Conservation (phyloP, 805 yeast species). For the Cyberlindnera euphorbiae region DNA sequence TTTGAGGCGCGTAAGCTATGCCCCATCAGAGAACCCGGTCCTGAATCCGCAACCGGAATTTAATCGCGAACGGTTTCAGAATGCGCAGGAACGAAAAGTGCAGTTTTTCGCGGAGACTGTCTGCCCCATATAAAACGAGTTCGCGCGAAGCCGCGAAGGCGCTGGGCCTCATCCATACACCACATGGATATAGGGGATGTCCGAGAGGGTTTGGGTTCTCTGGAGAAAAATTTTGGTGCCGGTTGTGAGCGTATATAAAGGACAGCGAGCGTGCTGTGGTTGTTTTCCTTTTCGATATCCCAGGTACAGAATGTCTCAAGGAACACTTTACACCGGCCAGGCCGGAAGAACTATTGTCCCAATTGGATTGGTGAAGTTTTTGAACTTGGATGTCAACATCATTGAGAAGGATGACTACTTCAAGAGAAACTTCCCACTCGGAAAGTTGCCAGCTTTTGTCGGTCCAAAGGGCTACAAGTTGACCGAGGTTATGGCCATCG, state of each 20-base stretch:
- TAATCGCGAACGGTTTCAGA: not conserved
- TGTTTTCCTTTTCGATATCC: too few species aligned
- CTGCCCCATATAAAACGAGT: constrained; percentile 7
- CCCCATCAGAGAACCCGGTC: too few species aligned
- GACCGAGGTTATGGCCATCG: constrained; percentile 63
- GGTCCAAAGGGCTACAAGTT: constrained; percentile 72
- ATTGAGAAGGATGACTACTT: constrained; percentile 33
- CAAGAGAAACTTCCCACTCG: constrained; percentile 55
- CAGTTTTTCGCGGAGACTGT: not conserved
- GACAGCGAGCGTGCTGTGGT: too few species aligned
- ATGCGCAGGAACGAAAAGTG: not conserved
- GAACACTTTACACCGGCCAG: constrained; percentile 51
- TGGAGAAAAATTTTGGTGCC: too few species aligned
- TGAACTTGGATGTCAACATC: constrained; percentile 54
- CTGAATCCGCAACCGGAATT: too few species aligned
- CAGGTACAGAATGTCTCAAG: constrained; percentile 64
- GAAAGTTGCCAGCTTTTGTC: constrained; percentile 60
- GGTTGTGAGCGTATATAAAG: too few species aligned
- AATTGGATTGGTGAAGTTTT: constrained; percentile 51
- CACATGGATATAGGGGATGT: too few species aligned
- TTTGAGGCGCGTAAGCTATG: too few species aligned
- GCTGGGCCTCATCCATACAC: too few species aligned
- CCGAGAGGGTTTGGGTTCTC: too few species aligned
- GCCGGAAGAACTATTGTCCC: constrained; percentile 36
- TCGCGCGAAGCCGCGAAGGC: too few species aligned